These are phyloP conservation scores for Penicillium sp. DNA, from an alignment of 2,329 filamentous ascomycete genomes.

Conservation along the genomic window DNA sequence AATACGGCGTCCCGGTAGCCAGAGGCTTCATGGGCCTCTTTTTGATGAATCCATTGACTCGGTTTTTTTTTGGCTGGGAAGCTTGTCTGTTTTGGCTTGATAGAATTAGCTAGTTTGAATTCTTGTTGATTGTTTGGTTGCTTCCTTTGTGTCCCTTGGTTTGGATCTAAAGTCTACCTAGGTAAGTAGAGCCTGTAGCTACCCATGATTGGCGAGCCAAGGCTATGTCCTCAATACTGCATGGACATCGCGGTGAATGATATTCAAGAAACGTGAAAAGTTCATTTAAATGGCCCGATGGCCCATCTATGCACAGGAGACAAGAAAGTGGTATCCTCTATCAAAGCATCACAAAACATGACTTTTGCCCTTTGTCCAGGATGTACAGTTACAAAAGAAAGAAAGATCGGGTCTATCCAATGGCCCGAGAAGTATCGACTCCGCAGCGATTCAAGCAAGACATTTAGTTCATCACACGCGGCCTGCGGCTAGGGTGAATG, in stretches of 20 bases:
- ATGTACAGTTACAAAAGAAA: slow-evolving; percentile 10
- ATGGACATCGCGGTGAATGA: not conserved
- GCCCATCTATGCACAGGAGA: slow-evolving; percentile 5
- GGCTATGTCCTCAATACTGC: not conserved
- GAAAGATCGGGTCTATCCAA: not conserved
- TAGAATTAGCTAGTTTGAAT: not conserved
- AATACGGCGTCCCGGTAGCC: slow-evolving; percentile 37
- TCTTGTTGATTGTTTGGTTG: not conserved
- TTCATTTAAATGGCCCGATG: no score
- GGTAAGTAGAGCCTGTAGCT: not conserved
- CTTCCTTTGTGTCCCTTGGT: not conserved
- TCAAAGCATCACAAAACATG: slow-evolving; percentile 5
- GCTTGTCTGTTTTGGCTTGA: slow-evolving; percentile 8
- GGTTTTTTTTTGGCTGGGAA: slow-evolving; percentile 21
- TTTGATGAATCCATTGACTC: slow-evolving; percentile 29
- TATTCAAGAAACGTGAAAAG: no score
- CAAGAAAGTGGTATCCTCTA: slow-evolving; percentile 8
- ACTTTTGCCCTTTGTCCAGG: slow-evolving; percentile 1
- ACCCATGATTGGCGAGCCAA: not conserved
- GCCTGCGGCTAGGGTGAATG: slow-evolving; percentile 47
- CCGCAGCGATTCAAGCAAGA: not conserved
- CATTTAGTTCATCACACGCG: slow-evolving; percentile 28
- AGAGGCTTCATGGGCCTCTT: slow-evolving; percentile 24
- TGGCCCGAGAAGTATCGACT: not conserved
- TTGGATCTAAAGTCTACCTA: not conserved